Evolutionary conservation across 352 stramenopile species (phyloP), one percentile per base, ranked within the genome.

Genomic region (Globisporangium ultimum): DNA sequence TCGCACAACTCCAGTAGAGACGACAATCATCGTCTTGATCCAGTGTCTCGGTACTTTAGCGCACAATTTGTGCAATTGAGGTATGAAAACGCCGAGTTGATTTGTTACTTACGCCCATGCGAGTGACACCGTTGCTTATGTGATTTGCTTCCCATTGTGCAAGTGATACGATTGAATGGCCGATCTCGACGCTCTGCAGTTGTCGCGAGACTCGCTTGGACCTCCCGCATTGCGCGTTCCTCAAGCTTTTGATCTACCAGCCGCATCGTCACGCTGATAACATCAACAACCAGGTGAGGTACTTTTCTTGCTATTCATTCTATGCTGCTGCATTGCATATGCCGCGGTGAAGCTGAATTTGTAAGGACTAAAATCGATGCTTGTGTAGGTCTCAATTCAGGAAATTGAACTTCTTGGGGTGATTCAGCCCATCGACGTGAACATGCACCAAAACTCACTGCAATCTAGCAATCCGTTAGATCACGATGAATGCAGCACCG

Each of bases 1-100:
- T 6, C 14, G 2, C 21, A 1, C 55, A 36, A 59, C 43, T 15
- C 11, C 21, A 51, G 36, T 9, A 34, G 17, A 7, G 24, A 28
- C 14, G 24, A 18, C 18, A 40, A 13, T 17, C 17, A 32, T 43
- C 46, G 32, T 1, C 50, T 55, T 22, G 71, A 80, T 13, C 17
- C 49, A 13, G 53, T 78, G 11, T 76, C 71, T 46, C 63, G 63
- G 3, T 80, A 76, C 63, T 60, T 78, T 20, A 70, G 62, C 47
- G 58, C 52, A 12, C 47, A 60, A 4, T 80, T 72, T 60, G 47
- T 46, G 24, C 28, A 38, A 38, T 74, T 65, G 28, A 53, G 71
- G 68, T 79, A 55, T 57, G 40, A 28, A 41, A 21, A 22, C 42
- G 24, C 2, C 14, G n/a, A 17, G 12, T 15, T 15, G 13, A 5